phyloP scores from a whole-genome alignment of 345 rosid genomes.

The Lenwebbia sp. region DNA sequence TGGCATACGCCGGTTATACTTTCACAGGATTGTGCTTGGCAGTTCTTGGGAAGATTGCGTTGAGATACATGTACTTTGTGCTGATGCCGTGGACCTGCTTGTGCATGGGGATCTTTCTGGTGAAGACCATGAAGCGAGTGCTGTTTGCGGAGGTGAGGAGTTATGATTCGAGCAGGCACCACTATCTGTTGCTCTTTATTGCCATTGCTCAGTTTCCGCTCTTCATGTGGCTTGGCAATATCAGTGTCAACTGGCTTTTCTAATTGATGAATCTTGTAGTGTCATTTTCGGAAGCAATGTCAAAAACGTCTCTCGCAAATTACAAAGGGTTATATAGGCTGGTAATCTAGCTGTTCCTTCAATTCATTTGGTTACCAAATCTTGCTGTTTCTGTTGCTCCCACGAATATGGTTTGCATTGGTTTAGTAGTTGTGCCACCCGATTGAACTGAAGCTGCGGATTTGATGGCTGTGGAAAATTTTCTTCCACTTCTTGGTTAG shows the following conservation, averaged over 20 bases:
- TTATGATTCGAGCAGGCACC: constrained; percentile 84
- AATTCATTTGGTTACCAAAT: neutral
- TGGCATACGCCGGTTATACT: constrained; percentile 82
- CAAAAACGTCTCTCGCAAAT: constrained; percentile 13
- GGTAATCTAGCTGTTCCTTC: neutral
- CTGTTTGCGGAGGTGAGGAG: constrained; percentile 86
- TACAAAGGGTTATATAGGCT: neutral
- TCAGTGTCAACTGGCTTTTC: constrained; percentile 80
- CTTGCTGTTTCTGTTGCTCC: neutral
- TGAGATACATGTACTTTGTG: constrained; percentile 62
- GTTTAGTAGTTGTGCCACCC: neutral
- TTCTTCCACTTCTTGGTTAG: neutral
- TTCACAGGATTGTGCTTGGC: constrained; percentile 72
- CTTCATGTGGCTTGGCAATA: constrained; percentile 88
- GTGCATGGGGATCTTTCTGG: constrained; percentile 81
- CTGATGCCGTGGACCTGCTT: constrained; percentile 80
- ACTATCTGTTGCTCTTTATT: constrained; percentile 73
- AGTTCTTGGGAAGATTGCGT: constrained; percentile 59
- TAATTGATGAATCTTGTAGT: constrained; percentile 10
- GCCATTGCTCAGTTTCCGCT: constrained; percentile 87
- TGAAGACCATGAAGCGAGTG: constrained; percentile 95
- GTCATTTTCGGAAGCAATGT: constrained; percentile 4
- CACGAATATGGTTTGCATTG: neutral
- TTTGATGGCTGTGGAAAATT: neutral
- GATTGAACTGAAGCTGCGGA: neutral